A percentile compares a stretch with the other conserved stretches of the same genome.
These are phyloP conservation scores for Quercus suber DNA, from an alignment of 306 rosid genomes.

Conservation along the genomic window DNA sequence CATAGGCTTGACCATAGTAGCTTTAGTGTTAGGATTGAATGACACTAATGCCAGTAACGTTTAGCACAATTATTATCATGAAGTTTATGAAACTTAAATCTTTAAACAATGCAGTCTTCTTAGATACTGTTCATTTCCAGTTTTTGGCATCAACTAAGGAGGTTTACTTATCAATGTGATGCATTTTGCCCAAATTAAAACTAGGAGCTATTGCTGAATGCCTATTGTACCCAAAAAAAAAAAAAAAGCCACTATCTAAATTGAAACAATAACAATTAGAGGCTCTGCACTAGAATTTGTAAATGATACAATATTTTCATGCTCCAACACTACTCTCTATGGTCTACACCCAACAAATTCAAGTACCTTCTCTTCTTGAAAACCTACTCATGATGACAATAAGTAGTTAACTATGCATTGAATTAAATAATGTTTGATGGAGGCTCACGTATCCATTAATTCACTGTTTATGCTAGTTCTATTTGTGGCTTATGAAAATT, in stretches of 20 bases:
- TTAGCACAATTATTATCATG: background rate
- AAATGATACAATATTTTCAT: background rate
- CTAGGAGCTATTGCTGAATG: background rate
- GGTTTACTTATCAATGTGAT: background rate
- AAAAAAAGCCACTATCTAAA: background rate
- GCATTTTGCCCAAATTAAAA: background rate
- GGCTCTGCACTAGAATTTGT: background rate
- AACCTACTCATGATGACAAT: background rate
- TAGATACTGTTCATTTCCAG: background rate
- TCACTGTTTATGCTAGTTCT: background rate
- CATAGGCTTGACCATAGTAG: too few relatives aligned
- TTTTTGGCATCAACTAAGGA: conserved; percentile 9
- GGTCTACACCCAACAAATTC: background rate
- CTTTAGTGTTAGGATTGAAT: too few relatives aligned
- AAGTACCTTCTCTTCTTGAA: background rate
- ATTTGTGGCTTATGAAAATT: background rate
- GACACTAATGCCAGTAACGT: background rate
- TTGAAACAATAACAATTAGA: background rate
- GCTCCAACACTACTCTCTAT: background rate
- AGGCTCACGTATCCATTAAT: background rate
- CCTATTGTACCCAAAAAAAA: background rate
- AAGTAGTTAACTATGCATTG: background rate
- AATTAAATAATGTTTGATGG: background rate
- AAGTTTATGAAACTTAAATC: background rate
- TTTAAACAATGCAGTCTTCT: background rate